Percentiles rank a stretch among this genome's conserved stretches.
Conservation (phyloP, 352 stramenopile species). For the Globisporangium uncinulatum region DNA sequence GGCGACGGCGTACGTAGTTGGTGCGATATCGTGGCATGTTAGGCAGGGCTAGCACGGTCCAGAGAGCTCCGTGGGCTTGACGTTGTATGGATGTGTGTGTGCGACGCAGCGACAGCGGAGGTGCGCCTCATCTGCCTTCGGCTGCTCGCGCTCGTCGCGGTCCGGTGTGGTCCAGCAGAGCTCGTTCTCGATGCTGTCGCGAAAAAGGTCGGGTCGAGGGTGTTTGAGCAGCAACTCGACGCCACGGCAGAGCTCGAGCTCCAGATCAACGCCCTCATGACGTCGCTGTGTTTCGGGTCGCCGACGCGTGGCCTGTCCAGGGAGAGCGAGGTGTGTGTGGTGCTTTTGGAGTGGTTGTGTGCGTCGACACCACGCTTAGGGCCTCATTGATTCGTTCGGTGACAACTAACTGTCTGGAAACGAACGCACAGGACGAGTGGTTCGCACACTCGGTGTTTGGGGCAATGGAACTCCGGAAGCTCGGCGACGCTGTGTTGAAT, state of each 20-base stretch:
- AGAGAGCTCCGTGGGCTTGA: too few species aligned
- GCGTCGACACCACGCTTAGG: too few species aligned
- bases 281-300: conserved; percentile 19
- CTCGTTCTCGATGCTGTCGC: conserved; percentile 29
- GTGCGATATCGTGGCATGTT: too few species aligned
- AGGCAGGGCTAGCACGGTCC: too few species aligned
- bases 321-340: conserved; percentile 26
- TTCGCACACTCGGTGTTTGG: conserved; percentile 39
- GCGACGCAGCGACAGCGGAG: conserved; percentile 28
- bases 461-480: conserved; percentile 35
- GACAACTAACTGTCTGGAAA: background rate
- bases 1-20: conserved; percentile 29
- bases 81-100: background rate
- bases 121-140: conserved; percentile 43
- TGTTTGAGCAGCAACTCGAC: conserved; percentile 33
- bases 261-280: conserved; percentile 34
- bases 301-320: conserved; percentile 5
- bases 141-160: conserved; percentile 40
- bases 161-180: conserved; percentile 30
- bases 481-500: conserved; percentile 41
- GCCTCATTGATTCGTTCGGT: background rate
- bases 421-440: conserved; percentile 12
- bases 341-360: too few species aligned
- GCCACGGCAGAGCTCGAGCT: conserved; percentile 43
- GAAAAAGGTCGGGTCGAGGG: conserved; percentile 25